Conservation (phyloP, 331 rosid species). For the Pyracantha coccinea region DNA sequence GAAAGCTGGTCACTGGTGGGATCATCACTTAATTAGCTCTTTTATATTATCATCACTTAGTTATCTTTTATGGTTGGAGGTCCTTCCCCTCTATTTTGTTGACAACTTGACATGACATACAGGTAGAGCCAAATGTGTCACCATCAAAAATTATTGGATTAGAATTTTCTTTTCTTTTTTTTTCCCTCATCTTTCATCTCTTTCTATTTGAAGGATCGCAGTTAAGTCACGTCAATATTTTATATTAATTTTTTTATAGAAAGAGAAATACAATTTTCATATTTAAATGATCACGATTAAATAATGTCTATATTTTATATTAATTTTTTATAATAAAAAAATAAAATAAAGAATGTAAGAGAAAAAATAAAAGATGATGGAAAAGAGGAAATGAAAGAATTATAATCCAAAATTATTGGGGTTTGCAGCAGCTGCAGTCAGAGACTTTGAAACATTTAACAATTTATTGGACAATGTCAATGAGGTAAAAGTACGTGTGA, state of each 20-base stretch:
- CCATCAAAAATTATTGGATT: not conserved
- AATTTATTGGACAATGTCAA: not conserved
- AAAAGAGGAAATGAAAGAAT: too few relatives aligned
- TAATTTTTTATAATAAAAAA: too few relatives aligned
- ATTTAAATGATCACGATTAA: too few relatives aligned
- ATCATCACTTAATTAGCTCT: not conserved
- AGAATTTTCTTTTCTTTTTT: too few relatives aligned
- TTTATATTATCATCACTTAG: not conserved
- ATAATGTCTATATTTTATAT: too few relatives aligned
- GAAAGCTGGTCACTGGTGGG: not conserved
- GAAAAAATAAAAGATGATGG: too few relatives aligned
- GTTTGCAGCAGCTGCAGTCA: not conserved
- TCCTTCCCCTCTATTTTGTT: not conserved
- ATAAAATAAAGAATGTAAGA: too few relatives aligned
- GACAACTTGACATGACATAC: not conserved
- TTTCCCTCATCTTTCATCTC: too few relatives aligned
- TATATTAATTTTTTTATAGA: too few relatives aligned
- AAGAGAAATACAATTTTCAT: too few relatives aligned
- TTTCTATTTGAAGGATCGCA: too few relatives aligned
- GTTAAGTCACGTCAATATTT: too few relatives aligned
- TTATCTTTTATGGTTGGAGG: not conserved
- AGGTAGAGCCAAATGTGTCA: not conserved
- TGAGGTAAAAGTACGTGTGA: not conserved
- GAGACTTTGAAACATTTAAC: not conserved
- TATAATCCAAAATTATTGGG: not conserved